A percentile compares a stretch with the other conserved stretches of the same genome.
These are phyloP conservation scores for Megacollybia platyphylla DNA, from an alignment of 1,284 basidiomycete genomes.

Conservation along the genomic window DNA sequence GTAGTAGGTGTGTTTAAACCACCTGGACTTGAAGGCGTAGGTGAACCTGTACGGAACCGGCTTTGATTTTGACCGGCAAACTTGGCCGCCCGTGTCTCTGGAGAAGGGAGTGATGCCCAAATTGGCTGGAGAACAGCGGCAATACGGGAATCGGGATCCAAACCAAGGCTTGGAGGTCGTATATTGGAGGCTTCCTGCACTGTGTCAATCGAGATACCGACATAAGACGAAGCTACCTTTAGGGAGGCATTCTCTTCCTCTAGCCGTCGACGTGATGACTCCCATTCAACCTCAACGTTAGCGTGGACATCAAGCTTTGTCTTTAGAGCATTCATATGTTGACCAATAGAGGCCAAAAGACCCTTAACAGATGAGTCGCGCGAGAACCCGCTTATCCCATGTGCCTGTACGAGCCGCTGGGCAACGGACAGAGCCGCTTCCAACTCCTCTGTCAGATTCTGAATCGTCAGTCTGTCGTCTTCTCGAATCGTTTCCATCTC, in stretches of 20 bases:
- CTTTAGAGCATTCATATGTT: slow-evolving; percentile 43
- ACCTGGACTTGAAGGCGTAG: slow-evolving; percentile 23
- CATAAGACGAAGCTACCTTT: background rate
- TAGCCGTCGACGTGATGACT: slow-evolving; percentile 24
- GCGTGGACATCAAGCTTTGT: slow-evolving; percentile 34
- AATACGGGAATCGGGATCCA: slow-evolving; percentile 27
- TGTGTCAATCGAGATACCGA: background rate
- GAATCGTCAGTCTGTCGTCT: slow-evolving; percentile 17
- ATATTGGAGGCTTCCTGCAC: slow-evolving; percentile 1
- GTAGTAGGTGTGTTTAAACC: slow-evolving; percentile 21
- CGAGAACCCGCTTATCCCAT: slow-evolving; percentile 39
- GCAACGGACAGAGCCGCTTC: slow-evolving; percentile 33
- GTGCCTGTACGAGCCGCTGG: slow-evolving; percentile 33
- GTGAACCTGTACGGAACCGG: slow-evolving; percentile 34
- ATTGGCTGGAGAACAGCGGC: slow-evolving; percentile 53
- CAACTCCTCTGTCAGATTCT: slow-evolving; percentile 32
- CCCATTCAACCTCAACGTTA: slow-evolving; percentile 36
- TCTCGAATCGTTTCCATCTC: slow-evolving; percentile 28
- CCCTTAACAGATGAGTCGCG: slow-evolving; percentile 38
- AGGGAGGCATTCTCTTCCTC: slow-evolving; percentile 22
- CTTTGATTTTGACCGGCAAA: slow-evolving; percentile 29
- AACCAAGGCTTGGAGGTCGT: slow-evolving; percentile 4
- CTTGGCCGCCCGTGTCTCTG: slow-evolving; percentile 60
- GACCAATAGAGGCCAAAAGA: slow-evolving; percentile 34
- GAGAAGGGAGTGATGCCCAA: slow-evolving; percentile 74